Percentiles rank a stretch among this genome's conserved stretches.
phyloP scores from a whole-genome alignment of 1,139 yeast species.

The Hansenula anomala region DNA sequence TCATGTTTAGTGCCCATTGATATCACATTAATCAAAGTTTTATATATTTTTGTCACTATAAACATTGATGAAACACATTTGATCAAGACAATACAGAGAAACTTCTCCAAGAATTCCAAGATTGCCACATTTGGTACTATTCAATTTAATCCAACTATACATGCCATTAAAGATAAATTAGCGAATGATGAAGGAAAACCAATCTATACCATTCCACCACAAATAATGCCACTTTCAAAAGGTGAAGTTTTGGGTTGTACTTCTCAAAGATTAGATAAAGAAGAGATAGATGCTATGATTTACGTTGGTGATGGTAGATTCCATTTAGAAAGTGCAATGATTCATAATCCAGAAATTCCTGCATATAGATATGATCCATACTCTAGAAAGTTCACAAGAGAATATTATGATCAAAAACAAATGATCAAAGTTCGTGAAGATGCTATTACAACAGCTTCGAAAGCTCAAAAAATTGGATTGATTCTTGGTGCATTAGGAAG shows the following conservation, averaged over 20 bases:
- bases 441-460: slow-evolving; percentile 59
- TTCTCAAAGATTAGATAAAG: slow-evolving; percentile 67
- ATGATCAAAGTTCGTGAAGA: slow-evolving; percentile 67
- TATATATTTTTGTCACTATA: slow-evolving; percentile 94
- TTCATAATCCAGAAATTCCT: slow-evolving; percentile 88
- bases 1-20: slow-evolving; percentile 96
- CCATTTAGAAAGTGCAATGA: slow-evolving; percentile 95
- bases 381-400: slow-evolving; percentile 83
- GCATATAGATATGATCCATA: slow-evolving; percentile 96
- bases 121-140: slow-evolving; percentile 90
- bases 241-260: slow-evolving; percentile 98
- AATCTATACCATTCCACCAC: slow-evolving; percentile 76
- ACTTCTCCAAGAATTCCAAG: slow-evolving; percentile 59
- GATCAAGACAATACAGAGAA: slow-evolving; percentile 65
- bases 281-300: slow-evolving; percentile 70
- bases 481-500: slow-evolving; percentile 95
- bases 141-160: slow-evolving; percentile 93
- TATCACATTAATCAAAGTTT: slow-evolving; percentile 80
- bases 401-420: slow-evolving; percentile 81
- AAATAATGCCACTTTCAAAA: slow-evolving; percentile 85
- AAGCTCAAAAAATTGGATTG: slow-evolving; percentile 70
- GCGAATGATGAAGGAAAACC: slow-evolving; percentile 43
- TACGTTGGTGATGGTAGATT: slow-evolving; percentile 96
- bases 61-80: slow-evolving; percentile 82
- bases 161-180: slow-evolving; percentile 62